A percentile compares a stretch with the other conserved stretches of the same genome.
These are phyloP conservation scores for Mycotypha africana DNA, from an alignment of 371 early-diverging fungal genomes.

Conservation along the genomic window DNA sequence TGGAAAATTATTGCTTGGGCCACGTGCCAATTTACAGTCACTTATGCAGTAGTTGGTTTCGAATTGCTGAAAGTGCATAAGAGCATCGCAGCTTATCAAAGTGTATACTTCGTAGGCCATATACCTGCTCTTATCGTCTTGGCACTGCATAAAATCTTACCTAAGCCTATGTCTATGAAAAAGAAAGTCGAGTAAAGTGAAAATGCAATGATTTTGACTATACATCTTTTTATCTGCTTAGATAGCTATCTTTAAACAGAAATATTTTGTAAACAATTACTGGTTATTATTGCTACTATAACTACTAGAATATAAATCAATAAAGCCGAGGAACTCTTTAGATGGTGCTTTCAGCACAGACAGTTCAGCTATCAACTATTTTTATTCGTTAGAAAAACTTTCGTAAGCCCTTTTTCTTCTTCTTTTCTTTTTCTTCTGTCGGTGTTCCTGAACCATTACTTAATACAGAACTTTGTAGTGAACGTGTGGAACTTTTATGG, in stretches of 20 bases:
- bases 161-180: conserved; percentile 9
- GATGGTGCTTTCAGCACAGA: too few species aligned
- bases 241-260: too few species aligned
- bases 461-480: conserved; percentile 3
- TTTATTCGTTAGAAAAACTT: conserved; percentile 26
- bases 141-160: conserved; percentile 14
- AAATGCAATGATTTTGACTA: too few species aligned
- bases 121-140: conserved; percentile 20
- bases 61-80: conserved; percentile 31
- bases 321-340: too few species aligned
- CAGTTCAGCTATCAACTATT: too few species aligned
- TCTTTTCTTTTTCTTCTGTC: conserved; percentile 34
- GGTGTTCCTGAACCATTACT: not conserved
- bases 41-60: conserved; percentile 38
- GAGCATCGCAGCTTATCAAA: conserved; percentile 33
- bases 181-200: conserved; percentile 2
- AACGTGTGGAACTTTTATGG: conserved; percentile 9
- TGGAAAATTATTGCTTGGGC: conserved; percentile 33
- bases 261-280: too few species aligned
- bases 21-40: conserved; percentile 19
- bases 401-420: conserved; percentile 40
- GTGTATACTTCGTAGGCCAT: conserved; percentile 41
- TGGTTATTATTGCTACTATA: too few species aligned
- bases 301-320: not conserved
- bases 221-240: not conserved